Evolutionary conservation across 2,329 filamentous ascomycete genomes (phyloP).

Genomic region (Fusarium sp.): DNA sequence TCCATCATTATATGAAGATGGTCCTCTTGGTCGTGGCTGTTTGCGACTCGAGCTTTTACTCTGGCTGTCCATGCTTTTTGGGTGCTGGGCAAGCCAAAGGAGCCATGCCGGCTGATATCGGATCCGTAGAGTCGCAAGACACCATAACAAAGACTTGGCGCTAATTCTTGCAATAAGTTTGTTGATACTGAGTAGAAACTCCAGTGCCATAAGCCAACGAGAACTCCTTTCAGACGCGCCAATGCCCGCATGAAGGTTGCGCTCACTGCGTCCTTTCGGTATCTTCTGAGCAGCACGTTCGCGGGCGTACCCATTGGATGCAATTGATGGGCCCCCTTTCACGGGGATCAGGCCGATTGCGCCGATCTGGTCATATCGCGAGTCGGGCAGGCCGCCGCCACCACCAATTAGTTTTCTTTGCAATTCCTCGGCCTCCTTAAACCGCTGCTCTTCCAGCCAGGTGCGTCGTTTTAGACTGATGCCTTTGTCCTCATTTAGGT

Average conservation of each 20-base stretch:
- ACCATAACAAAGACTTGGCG: slow-evolving; percentile 59
- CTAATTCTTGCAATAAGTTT: slow-evolving; percentile 47
- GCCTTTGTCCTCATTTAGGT: slow-evolving; percentile 86
- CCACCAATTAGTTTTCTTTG: slow-evolving; percentile 61
- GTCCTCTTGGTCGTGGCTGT: slow-evolving; percentile 17
- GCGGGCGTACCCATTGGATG: slow-evolving; percentile 70
- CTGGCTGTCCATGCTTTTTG: slow-evolving; percentile 44
- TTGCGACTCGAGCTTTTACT: slow-evolving; percentile 22
- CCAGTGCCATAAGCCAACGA: slow-evolving; percentile 79
- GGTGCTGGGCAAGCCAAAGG: slow-evolving; percentile 59
- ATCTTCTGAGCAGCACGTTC: slow-evolving; percentile 74
- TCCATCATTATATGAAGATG: slow-evolving; percentile 51
- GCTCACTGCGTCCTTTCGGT: slow-evolving; percentile 57
- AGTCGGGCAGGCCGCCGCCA: slow-evolving; percentile 57
- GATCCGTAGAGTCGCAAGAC: slow-evolving; percentile 61
- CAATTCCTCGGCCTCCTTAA: slow-evolving; percentile 77
- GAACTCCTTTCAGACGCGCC: slow-evolving; percentile 82
- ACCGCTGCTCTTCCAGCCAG: slow-evolving; percentile 90
- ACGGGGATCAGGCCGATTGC: slow-evolving; percentile 66
- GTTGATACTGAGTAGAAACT: slow-evolving; percentile 80
- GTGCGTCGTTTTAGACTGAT: slow-evolving; percentile 81
- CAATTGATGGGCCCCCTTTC: slow-evolving; percentile 55
- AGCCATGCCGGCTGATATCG: slow-evolving; percentile 61
- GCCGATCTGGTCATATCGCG: slow-evolving; percentile 62
- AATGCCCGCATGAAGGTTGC: slow-evolving; percentile 70